phyloP scores from a whole-genome alignment of 164 flowering plant species.

The Akebia trifoliata region DNA sequence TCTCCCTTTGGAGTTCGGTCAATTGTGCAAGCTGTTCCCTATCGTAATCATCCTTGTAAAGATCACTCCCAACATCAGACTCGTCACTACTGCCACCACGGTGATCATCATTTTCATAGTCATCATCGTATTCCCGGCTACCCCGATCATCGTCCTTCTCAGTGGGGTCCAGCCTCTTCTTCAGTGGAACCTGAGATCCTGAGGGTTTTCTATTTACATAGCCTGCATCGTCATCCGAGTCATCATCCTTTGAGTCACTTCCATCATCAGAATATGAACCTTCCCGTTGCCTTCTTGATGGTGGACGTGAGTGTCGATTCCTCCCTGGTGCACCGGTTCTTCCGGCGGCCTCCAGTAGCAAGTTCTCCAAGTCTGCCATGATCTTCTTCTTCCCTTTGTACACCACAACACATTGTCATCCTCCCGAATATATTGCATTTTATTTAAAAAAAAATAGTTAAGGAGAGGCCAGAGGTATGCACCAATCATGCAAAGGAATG shows the following conservation, averaged over 20 bases:
- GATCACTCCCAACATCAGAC: conserved; percentile 79
- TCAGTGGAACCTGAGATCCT: conserved; percentile 82
- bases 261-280: conserved; percentile 80
- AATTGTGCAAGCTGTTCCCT: conserved; percentile 58
- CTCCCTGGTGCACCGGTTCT: conserved; percentile 57
- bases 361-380: conserved; percentile 83
- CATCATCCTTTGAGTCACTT: conserved; percentile 80
- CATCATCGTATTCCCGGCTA: conserved; percentile 45
- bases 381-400: too few relatives aligned
- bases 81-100: conserved; percentile 65
- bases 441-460: too few relatives aligned
- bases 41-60: conserved; percentile 82
- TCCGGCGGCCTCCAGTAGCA: conserved; percentile 93
- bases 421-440: too few relatives aligned
- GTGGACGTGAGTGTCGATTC: conserved; percentile 50
- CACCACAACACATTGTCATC: too few relatives aligned
- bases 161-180: conserved; percentile 72
- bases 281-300: conserved; percentile 54
- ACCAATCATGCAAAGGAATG: too few relatives aligned
- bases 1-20: conserved; percentile 81
- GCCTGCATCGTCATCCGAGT: conserved; percentile 61
- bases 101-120: conserved; percentile 36
- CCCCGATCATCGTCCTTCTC: conserved; percentile 67
- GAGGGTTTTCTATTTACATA: conserved; percentile 65
- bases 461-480: too few relatives aligned